Percentiles rank a stretch among this genome's conserved stretches.
These are phyloP conservation scores for Sporothrix phasma DNA, from an alignment of 2,329 filamentous ascomycete species.

Conservation along the genomic window DNA sequence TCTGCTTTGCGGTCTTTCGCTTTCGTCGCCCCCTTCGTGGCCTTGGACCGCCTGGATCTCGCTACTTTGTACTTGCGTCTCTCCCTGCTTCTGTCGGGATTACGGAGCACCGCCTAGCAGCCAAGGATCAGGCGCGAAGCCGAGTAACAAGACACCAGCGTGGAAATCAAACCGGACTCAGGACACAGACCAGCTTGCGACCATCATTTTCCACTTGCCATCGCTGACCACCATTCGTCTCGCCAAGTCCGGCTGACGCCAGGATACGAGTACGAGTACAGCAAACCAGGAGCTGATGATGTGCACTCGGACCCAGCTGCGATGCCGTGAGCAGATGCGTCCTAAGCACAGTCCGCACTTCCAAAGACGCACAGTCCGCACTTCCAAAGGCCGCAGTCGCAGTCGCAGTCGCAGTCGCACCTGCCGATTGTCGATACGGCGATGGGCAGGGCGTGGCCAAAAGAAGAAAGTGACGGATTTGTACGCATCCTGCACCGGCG, in stretches of 20 bases:
- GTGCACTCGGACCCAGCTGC: neutral
- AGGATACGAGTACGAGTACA: neutral
- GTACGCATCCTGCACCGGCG: neutral
- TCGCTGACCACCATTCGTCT: neutral
- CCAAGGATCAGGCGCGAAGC: neutral
- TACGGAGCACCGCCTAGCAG: neutral
- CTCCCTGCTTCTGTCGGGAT: constrained; percentile 1
- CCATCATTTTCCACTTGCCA: neutral
- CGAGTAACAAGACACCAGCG: too few species aligned
- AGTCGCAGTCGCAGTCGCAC: neutral
- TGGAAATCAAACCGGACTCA: too few species aligned
- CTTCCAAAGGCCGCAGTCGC: too few species aligned
- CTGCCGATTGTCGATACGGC: neutral
- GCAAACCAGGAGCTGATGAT: neutral
- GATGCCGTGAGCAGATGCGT: neutral
- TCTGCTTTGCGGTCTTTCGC: neutral
- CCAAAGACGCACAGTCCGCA: too few species aligned
- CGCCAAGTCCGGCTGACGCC: neutral
- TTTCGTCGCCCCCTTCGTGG: neutral
- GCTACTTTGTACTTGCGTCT: too few species aligned
- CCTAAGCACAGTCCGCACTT: neutral
- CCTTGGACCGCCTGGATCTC: neutral
- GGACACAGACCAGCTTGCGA: neutral
- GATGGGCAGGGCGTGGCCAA: neutral
- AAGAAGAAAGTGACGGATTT: neutral